A percentile compares a stretch with the other conserved stretches of the same genome.
Evolutionary conservation across 345 rosid species (phyloP).

Genomic region (Atalantia buxifolia): DNA sequence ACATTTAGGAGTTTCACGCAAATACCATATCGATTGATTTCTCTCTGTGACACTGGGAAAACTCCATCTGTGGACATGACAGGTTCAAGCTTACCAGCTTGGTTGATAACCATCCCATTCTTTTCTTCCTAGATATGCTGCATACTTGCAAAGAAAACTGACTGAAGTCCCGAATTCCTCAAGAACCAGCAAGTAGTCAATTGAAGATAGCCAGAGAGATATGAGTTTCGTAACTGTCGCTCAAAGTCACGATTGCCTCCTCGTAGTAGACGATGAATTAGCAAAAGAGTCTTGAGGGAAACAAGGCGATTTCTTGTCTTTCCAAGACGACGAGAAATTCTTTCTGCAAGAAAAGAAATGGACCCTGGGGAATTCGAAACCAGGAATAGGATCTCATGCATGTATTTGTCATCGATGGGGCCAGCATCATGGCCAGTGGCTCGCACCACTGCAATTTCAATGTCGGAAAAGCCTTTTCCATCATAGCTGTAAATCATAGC

Average conservation of each 20-base stretch:
- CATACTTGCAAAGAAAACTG: constrained; percentile 54
- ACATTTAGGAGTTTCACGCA: constrained; percentile 62
- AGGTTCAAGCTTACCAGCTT: constrained; percentile 84
- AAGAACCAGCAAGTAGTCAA: constrained; percentile 42
- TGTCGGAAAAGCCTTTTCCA: constrained; percentile 49
- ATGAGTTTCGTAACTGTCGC: constrained; percentile 54
- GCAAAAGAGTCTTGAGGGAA: constrained; percentile 71
- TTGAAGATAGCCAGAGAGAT: constrained; percentile 72
- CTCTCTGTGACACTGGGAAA: constrained; percentile 41
- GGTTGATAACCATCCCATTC: constrained; percentile 82
- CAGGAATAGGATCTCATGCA: constrained; percentile 83
- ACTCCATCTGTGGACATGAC: constrained; percentile 39
- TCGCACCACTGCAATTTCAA: constrained; percentile 72
- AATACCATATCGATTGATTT: constrained; percentile 54
- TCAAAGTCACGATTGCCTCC: constrained; percentile 79
- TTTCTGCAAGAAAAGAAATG: constrained; percentile 70
- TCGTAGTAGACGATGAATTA: constrained; percentile 76
- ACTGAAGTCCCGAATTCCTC: constrained; percentile 20
- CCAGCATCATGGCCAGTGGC: constrained; percentile 65
- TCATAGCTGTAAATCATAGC: constrained; percentile 53
- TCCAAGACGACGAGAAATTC: constrained; percentile 68
- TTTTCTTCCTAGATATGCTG: constrained; percentile 69
- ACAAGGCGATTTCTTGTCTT: constrained; percentile 67
- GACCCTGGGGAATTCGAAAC: constrained; percentile 65
- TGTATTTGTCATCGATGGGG: constrained; percentile 63